phyloP scores from a whole-genome alignment of 176 grass and related monocot species.

The Zizania latifolia region DNA sequence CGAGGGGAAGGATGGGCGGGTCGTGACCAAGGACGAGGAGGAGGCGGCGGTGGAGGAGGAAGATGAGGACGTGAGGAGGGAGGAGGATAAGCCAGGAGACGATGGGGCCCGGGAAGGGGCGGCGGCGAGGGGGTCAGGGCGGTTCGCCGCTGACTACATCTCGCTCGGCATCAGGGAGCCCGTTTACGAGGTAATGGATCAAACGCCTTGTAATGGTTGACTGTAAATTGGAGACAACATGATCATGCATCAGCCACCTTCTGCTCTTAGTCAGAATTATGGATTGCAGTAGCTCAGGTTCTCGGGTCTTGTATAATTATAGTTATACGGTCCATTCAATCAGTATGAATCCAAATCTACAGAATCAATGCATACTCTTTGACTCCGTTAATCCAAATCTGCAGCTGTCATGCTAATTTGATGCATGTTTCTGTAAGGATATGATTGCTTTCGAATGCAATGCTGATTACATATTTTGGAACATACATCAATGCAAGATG shows the following conservation, averaged over 20 bases:
- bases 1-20: constrained; percentile 30
- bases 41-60: constrained; percentile 1
- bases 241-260: neutral
- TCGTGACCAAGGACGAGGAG: constrained; percentile 30
- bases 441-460: neutral
- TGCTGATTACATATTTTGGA: neutral
- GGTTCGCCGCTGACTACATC: constrained; percentile 47
- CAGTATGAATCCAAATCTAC: neutral
- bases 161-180: constrained; percentile 87
- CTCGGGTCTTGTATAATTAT: too few species aligned
- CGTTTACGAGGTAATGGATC: constrained; percentile 63
- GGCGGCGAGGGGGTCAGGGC: constrained; percentile 17
- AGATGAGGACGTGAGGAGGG: neutral
- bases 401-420: neutral
- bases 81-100: neutral
- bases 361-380: neutral
- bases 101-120: neutral
- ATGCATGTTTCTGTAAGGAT: neutral
- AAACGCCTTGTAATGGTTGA: neutral
- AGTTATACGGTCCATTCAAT: neutral
- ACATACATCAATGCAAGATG: neutral
- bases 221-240: neutral
- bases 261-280: neutral
- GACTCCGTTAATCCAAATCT: neutral
- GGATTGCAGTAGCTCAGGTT: neutral